A percentile compares a stretch with the other conserved stretches of the same genome.
These are phyloP conservation scores for Penicillium cataractarum DNA, from an alignment of 495 filamentous ascomycete species.

Conservation along the genomic window DNA sequence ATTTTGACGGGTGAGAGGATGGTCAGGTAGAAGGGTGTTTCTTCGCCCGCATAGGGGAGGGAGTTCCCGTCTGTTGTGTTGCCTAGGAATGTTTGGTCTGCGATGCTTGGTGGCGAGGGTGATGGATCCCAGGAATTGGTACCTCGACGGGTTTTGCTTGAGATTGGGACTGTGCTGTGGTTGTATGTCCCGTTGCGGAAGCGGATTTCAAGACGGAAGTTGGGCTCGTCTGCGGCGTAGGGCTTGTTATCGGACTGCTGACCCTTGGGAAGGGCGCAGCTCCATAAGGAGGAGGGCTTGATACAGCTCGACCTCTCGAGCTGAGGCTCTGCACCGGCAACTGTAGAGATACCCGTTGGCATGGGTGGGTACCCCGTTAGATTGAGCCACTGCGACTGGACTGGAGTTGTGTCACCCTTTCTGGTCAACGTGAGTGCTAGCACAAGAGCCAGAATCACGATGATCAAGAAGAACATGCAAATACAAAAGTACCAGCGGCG, in stretches of 20 bases:
- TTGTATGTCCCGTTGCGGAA: conserved; percentile 71
- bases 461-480: conserved; percentile 52
- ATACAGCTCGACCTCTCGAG: conserved; percentile 66
- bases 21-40: conserved; percentile 56
- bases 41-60: conserved; percentile 54
- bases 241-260: conserved; percentile 62
- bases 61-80: conserved; percentile 79
- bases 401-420: conserved; percentile 43
- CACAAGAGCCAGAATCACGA: conserved; percentile 62
- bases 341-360: conserved; percentile 77
- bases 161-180: conserved; percentile 38
- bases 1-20: conserved; percentile 41
- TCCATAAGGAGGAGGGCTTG: conserved; percentile 72
- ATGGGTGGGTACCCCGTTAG: conserved; percentile 85
- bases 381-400: conserved; percentile 73
- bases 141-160: conserved; percentile 17
- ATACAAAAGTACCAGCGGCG: conserved; percentile 64
- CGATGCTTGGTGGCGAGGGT: conserved; percentile 64
- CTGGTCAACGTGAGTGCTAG: conserved; percentile 63
- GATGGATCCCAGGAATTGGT: conserved; percentile 52
- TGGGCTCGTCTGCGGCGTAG: conserved; percentile 66
- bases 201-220: conserved; percentile 77
- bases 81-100: conserved; percentile 78
- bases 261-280: conserved; percentile 78
- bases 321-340: conserved; percentile 66